Conservation (phyloP, 257 asterid genomes). For the Rehmannia glutinosa region DNA sequence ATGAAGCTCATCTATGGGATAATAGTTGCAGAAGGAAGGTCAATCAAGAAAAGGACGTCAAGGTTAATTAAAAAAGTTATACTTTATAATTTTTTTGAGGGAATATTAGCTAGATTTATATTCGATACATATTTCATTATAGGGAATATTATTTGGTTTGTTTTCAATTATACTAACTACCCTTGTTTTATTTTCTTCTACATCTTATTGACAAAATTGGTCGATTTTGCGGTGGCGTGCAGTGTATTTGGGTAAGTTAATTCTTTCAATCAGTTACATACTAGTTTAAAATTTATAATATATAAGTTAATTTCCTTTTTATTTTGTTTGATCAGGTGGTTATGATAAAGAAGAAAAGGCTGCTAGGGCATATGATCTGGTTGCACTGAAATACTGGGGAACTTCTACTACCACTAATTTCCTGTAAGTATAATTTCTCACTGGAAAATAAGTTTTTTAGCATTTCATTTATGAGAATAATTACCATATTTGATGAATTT, state of each 20-base stretch:
- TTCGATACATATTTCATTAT: too few relatives aligned
- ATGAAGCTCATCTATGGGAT: conserved; percentile 96
- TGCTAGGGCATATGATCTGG: conserved; percentile 91
- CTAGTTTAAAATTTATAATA: neutral
- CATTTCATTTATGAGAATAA: neutral
- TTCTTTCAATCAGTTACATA: too few relatives aligned
- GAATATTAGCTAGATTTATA: too few relatives aligned
- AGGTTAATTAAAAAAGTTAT: too few relatives aligned
- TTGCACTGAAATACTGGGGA: conserved; percentile 96
- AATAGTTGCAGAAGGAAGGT: conserved; percentile 94
- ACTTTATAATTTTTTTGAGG: too few relatives aligned
- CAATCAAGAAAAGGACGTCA: conserved; percentile 96
- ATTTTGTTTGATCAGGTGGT: conserved; percentile 53
- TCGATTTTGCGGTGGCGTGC: conserved; percentile 13
- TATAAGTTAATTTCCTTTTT: neutral
- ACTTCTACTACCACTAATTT: conserved; percentile 91
- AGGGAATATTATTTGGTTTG: neutral
- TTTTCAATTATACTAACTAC: neutral
- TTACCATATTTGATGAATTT: neutral
- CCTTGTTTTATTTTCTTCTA: neutral
- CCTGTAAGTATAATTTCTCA: too few relatives aligned
- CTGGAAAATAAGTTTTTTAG: too few relatives aligned
- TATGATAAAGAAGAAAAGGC: conserved; percentile 97
- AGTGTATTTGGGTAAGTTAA: conserved; percentile 77
- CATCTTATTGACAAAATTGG: too few relatives aligned